A percentile compares a stretch with the other conserved stretches of the same genome.
phyloP scores from a whole-genome alignment of 2,329 filamentous ascomycete species.

The Fusarium torreyae region DNA sequence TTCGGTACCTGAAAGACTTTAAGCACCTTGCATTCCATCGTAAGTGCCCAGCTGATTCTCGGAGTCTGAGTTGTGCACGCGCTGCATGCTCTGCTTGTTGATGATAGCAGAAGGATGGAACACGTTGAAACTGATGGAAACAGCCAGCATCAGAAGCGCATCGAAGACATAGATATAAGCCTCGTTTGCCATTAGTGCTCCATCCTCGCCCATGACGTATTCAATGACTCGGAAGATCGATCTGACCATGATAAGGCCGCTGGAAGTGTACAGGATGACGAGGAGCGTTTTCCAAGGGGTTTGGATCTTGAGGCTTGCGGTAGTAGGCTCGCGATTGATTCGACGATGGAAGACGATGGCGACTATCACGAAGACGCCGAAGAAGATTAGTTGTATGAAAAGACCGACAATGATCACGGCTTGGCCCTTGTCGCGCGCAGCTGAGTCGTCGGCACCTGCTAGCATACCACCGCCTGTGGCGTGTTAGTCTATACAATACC shows the following conservation, averaged over 20 bases:
- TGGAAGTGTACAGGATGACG: constrained; percentile 30
- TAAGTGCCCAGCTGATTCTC: too few relatives aligned
- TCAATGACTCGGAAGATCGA: constrained; percentile 59
- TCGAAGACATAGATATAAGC: constrained; percentile 55
- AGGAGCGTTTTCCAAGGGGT: constrained; percentile 51
- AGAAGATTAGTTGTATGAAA: constrained; percentile 67
- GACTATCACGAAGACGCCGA: constrained; percentile 65
- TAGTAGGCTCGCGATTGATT: constrained; percentile 17
- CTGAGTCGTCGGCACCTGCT: constrained; percentile 40
- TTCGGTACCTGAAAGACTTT: too few relatives aligned
- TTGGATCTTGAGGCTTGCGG: background rate
- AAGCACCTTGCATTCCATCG: too few relatives aligned
- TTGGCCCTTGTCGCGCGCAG: constrained; percentile 51
- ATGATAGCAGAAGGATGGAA: background rate
- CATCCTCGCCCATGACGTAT: constrained; percentile 54
- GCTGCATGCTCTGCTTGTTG: too few relatives aligned
- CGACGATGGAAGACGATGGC: constrained; percentile 61
- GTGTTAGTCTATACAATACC: background rate
- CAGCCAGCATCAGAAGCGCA: constrained; percentile 49
- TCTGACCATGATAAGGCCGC: constrained; percentile 56
- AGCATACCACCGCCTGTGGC: constrained; percentile 26
- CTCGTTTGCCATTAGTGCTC: constrained; percentile 51
- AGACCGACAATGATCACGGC: constrained; percentile 66
- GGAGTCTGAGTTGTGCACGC: too few relatives aligned
- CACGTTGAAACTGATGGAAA: constrained; percentile 5